Evolutionary conservation across 2,329 filamentous ascomycete species (phyloP), one percentile per base, ranked within the genome.

Genomic region (Nakataea oryzae): DNA sequence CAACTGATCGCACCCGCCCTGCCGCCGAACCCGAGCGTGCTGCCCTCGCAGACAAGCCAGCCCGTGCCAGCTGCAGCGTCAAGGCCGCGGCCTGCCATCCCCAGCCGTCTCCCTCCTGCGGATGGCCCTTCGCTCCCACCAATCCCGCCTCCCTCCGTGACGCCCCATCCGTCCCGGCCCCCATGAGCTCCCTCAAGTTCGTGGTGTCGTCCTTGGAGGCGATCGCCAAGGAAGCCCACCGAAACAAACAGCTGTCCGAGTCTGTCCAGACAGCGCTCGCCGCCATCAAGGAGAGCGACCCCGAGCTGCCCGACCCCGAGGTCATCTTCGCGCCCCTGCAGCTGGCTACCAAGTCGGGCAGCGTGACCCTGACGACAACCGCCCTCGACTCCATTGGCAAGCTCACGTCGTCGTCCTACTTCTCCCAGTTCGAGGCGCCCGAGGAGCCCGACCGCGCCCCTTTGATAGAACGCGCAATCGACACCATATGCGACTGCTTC

Each of bases 401-500:
- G 79, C 86, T 99, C 65, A 97, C 97, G 73, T 97, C 93, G 70
- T 99, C 96, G 74, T 96, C 95, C 24, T 97, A 97, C 80, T 97
- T 99, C 75, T 93, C 93, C 59, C 85, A 67, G n/a, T 64, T 91
- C 59, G 84, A 87, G 47, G 79, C 57, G 21, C 32, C 79, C 66
- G 76, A 80, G 66, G 69, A 70, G 63, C 70, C 74, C 63, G 74
- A 74, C 61, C 78, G 79, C 54, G 80, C 89, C 4, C 93, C 93
- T 21, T 81, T 99, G 67, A 99, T 99, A 71, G 96, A 99, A 76
- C 86, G 93, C 66, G 95, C 96, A 63, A 99, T 99, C 70, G 96
- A 99, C 76, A 96, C 95, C 47, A 99, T 99, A 79, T 99, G 95
- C 80, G 93, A 97, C 72, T 99, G 95, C 74, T 99, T 99, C 73